phyloP scores from a whole-genome alignment of 2,329 filamentous ascomycete species.

The Fusarium marasasianum region DNA sequence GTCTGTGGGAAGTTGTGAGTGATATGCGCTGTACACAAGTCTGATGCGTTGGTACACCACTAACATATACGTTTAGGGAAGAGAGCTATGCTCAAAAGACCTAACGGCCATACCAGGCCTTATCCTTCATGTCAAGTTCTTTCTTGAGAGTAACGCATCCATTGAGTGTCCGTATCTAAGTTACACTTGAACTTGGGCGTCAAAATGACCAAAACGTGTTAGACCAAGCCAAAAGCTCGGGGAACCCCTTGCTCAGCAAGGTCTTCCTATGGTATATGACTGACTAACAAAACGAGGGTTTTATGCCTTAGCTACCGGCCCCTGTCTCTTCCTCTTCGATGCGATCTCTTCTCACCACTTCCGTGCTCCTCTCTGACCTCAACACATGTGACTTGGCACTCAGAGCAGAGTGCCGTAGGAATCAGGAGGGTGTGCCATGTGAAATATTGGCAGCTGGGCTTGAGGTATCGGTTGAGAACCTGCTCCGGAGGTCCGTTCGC shows the following conservation, averaged over 20 bases:
- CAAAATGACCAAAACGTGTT: background rate
- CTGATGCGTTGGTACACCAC: background rate
- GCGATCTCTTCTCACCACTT: conserved; percentile 3
- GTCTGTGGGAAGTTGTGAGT: background rate
- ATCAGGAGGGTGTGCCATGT: conserved; percentile 35
- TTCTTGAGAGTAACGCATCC: background rate
- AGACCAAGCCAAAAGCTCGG: too few species aligned
- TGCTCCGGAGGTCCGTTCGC: conserved; percentile 40
- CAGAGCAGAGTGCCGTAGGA: conserved; percentile 17
- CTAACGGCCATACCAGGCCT: background rate
- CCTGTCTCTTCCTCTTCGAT: background rate
- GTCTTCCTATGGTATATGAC: too few species aligned
- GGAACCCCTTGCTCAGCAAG: too few species aligned
- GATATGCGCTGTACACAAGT: background rate
- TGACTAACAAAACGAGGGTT: background rate
- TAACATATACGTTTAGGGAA: background rate
- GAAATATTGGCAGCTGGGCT: conserved; percentile 38
- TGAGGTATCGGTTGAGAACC: conserved; percentile 41
- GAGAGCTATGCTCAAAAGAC: background rate
- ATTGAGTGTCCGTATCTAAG: background rate
- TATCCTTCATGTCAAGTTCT: background rate
- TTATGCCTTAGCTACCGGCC: background rate
- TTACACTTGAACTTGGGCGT: background rate
- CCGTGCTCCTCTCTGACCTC: background rate
- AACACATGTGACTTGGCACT: conserved; percentile 27